These are phyloP conservation scores for Jamesozyma lodderae DNA, from an alignment of 805 yeast genomes.

Conservation along the genomic window DNA sequence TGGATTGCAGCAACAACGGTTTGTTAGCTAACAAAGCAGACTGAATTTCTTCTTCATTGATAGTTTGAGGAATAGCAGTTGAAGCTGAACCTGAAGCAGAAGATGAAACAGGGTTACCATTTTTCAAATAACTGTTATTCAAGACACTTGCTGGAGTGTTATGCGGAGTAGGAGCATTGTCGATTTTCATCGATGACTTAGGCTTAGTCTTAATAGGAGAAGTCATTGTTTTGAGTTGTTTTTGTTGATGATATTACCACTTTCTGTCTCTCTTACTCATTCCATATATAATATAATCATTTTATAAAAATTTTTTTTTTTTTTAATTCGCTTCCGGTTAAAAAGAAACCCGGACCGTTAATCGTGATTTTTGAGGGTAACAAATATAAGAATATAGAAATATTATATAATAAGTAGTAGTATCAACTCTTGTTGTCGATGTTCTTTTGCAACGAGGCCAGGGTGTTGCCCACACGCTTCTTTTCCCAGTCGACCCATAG, in stretches of 20 bases:
- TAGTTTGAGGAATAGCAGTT: constrained; percentile 50
- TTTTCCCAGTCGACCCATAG: constrained; percentile 33
- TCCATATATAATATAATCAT: too few relatives aligned
- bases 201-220: constrained; percentile 68
- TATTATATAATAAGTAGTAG: too few relatives aligned
- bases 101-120: constrained; percentile 40
- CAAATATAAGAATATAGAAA: too few relatives aligned
- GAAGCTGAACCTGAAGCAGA: not conserved
- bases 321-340: too few relatives aligned
- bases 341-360: too few relatives aligned
- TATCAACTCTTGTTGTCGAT: too few relatives aligned
- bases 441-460: too few relatives aligned
- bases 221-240: constrained; percentile 54
- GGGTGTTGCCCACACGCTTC: constrained; percentile 20
- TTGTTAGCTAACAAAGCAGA: constrained; percentile 50
- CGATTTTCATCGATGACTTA: constrained; percentile 51
- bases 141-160: constrained; percentile 91
- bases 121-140: constrained; percentile 54
- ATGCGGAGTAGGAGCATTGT: constrained; percentile 96
- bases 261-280: too few relatives aligned
- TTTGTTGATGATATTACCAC: not conserved
- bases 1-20: constrained; percentile 77
- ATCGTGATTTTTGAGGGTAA: too few relatives aligned
- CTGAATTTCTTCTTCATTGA: constrained; percentile 55
- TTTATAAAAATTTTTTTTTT: too few relatives aligned